phyloP scores from a whole-genome alignment of 2,329 filamentous ascomycete genomes.

The Pseudocercospora cruenta region DNA sequence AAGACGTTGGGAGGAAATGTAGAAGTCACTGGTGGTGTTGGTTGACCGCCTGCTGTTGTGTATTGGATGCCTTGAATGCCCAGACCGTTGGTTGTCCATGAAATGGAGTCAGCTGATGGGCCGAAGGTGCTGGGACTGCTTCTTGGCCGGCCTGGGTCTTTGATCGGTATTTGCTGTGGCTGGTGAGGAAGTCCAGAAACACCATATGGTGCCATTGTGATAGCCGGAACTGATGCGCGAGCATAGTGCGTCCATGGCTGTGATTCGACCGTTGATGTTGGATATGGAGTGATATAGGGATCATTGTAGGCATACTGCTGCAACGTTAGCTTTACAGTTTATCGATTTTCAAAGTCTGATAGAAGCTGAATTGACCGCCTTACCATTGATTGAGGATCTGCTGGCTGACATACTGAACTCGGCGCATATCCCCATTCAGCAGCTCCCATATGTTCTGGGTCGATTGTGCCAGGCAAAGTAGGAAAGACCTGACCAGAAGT shows the following conservation, averaged over 20 bases:
- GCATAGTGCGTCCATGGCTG: conserved; percentile 37
- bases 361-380: neutral
- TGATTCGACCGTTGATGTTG: conserved; percentile 39
- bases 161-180: conserved; percentile 26
- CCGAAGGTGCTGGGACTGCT: conserved; percentile 51
- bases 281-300: conserved; percentile 40
- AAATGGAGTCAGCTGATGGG: conserved; percentile 41
- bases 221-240: conserved; percentile 32
- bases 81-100: conserved; percentile 46
- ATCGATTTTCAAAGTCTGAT: neutral
- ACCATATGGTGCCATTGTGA: conserved; percentile 25
- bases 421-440: conserved; percentile 36
- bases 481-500: conserved; percentile 36
- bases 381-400: conserved; percentile 3
- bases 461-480: conserved; percentile 32
- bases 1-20: conserved; percentile 41
- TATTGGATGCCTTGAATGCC: conserved; percentile 45
- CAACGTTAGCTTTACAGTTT: conserved; percentile 7
- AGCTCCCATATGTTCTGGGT: conserved; percentile 35
- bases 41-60: conserved; percentile 33
- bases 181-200: conserved; percentile 19
- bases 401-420: conserved; percentile 34
- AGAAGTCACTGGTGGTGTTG: conserved; percentile 36
- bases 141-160: conserved; percentile 42
- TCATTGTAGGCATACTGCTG: conserved; percentile 37